phyloP scores from a whole-genome alignment of 257 asterid genomes.

The Fraxinus excelsior region DNA sequence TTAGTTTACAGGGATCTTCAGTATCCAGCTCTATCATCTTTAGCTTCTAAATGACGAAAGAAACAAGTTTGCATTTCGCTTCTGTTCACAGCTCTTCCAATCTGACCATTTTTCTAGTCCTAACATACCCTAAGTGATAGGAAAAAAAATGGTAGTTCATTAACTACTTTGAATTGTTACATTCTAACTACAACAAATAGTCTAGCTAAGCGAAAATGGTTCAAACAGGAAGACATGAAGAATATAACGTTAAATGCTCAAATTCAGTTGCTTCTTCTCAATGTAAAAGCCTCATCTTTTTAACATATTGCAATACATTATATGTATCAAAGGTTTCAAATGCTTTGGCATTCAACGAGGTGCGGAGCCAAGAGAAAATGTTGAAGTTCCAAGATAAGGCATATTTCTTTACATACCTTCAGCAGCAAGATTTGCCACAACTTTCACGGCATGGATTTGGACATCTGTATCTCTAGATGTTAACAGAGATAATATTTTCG shows the following conservation, averaged over 20 bases:
- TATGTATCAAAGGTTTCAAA: neutral
- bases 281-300: neutral
- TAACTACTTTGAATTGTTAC: neutral
- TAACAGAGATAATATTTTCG: conserved; percentile 75
- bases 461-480: conserved; percentile 75
- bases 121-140: neutral
- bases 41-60: neutral
- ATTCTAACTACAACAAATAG: neutral
- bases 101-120: neutral
- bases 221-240: neutral
- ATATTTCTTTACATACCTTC: conserved; percentile 57
- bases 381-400: conserved; percentile 4
- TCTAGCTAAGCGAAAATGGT: neutral
- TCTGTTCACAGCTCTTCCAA: neutral
- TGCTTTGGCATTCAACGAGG: neutral
- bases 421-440: conserved; percentile 96
- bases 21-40: neutral
- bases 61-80: neutral
- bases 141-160: neutral
- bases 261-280: neutral
- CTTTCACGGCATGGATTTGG: conserved; percentile 94
- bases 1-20: neutral
- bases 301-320: neutral
- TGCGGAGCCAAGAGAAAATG: conserved; percentile 4
- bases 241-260: no score